phyloP scores from a whole-genome alignment of 371 early-diverging fungal genomes.

The Umbelopsis sp. region DNA sequence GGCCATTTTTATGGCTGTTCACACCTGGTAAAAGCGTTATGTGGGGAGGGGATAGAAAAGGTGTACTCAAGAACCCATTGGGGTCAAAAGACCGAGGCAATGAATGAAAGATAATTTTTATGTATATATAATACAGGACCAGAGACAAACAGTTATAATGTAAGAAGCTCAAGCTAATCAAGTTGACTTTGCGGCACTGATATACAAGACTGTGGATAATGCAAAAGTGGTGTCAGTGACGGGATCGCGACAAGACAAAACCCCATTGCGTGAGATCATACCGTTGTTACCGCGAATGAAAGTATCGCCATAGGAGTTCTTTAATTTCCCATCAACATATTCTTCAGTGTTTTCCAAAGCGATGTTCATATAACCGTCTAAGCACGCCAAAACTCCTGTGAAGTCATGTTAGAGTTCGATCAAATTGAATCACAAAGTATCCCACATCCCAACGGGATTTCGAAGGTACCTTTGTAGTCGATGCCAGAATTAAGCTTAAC shows the following conservation, averaged over 20 bases:
- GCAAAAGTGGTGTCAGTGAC: not conserved
- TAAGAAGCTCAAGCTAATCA: conserved; percentile 9
- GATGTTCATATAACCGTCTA: conserved; percentile 99
- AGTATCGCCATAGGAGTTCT: conserved; percentile 92
- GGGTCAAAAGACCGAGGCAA: not conserved
- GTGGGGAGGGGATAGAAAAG: not conserved
- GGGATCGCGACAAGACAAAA: not conserved
- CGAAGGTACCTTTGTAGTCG: conserved; percentile 82
- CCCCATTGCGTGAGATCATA: conserved; percentile 30
- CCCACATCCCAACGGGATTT: not conserved
- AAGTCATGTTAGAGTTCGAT: not conserved
- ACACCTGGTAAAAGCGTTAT: conserved; percentile 54
- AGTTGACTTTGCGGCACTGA: conserved; percentile 43
- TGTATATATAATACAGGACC: conserved; percentile 21
- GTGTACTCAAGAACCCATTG: too few relatives aligned
- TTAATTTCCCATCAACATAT: conserved; percentile 89
- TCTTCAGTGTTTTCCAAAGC: conserved; percentile 96
- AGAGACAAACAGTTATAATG: not conserved
- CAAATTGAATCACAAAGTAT: not conserved
- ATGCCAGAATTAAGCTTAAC: conserved; percentile 95
- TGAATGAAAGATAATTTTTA: conserved; percentile 1
- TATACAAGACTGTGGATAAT: conserved; percentile 44
- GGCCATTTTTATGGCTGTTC: conserved; percentile 34
- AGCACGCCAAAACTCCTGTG: conserved; percentile 88
- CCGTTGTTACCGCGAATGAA: conserved; percentile 98